Evolutionary conservation across 768 basidiomycete genomes (phyloP), one percentile per base, ranked within the genome.

Genomic region (Serendipita indica): DNA sequence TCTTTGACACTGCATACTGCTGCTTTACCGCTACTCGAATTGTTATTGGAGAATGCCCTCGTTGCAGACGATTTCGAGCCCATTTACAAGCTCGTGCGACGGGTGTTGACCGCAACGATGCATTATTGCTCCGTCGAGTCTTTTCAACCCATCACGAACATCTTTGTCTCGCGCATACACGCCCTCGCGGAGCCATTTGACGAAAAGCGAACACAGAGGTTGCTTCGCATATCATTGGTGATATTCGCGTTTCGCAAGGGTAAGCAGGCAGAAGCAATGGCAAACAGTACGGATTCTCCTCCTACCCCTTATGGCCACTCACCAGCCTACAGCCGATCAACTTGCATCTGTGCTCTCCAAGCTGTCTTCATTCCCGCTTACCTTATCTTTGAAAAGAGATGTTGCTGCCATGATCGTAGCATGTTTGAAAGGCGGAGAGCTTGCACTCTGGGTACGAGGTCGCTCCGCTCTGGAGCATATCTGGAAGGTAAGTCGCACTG

Each of bases 61-160:
- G 65, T 69, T 0, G 14, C 39, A 64, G 67, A 72, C 41, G 65
- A 67, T 32, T 69, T 74, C 3, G 74, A 73, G 37, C 60, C 66
- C 16, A 75, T 79, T 0, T 75, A 74, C 60, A 80, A 74, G 0
- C 74, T 88, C 27, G 66, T 88, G 32, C 82, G 86, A 6, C 80
- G 89, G 33, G 72, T 84, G 0, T 70, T 90, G 1, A 93, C 89
- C 0, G 83, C 89, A 0, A 70, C 90, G 10, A 80, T 86, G 18
- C 92, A 94, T 65, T 89, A 94, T 64, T 83, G 84, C 68, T 84
- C 83, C 63, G 70, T 83, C 0, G 81, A 84, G 22, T 77, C 82
- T 52, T 89, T 86, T 66, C 66, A 75, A 3, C 65, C 75, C 0
- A 63, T 88, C 1, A 75, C 77, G 1, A 80, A 86, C 16, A 63